Conservation (phyloP, 768 basidiomycete genomes). For the Tricholoma sp. region DNA sequence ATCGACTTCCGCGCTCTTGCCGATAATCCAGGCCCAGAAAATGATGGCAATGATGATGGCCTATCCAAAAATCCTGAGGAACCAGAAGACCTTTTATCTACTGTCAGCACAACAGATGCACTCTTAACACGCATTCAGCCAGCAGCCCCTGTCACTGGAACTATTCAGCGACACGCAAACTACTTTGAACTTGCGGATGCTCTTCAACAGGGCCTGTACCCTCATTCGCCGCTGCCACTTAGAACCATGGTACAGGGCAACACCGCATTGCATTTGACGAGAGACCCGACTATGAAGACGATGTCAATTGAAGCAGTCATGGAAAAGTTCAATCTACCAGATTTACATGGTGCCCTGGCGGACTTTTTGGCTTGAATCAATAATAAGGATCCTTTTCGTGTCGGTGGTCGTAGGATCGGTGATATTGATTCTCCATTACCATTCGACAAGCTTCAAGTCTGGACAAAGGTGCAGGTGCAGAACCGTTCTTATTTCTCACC, state of each 20-base stretch:
- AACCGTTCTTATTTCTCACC: background rate
- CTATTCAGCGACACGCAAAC: background rate
- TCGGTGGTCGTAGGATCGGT: background rate
- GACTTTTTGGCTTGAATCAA: background rate
- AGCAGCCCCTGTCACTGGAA: background rate
- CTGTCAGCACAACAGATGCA: background rate
- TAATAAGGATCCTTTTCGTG: background rate
- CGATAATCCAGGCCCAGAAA: background rate
- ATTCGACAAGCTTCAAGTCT: background rate
- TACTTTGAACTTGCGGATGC: background rate
- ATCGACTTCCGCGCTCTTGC: background rate
- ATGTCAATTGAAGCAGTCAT: background rate
- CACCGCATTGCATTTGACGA: background rate
- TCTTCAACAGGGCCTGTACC: background rate
- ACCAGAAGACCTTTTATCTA: background rate
- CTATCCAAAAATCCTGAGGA: background rate
- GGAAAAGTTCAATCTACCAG: background rate
- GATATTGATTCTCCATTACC: background rate
- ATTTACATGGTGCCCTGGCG: background rate
- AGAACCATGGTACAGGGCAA: background rate
- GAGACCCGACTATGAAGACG: background rate
- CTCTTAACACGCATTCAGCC: background rate
- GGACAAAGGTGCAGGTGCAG: constrained; percentile 1
- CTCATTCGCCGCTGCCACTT: background rate
- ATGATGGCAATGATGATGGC: background rate